Conservation (phyloP, 306 rosid species). For the Glycine soja region DNA sequence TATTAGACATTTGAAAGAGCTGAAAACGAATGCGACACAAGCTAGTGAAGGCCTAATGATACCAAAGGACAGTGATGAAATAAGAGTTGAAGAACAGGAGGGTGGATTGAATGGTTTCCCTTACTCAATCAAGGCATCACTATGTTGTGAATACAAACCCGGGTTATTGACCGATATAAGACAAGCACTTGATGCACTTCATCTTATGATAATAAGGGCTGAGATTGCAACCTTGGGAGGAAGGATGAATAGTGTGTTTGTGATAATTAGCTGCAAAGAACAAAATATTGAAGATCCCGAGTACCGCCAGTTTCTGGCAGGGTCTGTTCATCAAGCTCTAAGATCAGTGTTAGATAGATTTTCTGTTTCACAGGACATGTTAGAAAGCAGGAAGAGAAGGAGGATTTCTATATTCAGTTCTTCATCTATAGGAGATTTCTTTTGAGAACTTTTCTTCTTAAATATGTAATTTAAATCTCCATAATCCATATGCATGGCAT, state of each 20-base stretch:
- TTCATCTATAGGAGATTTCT: conserved; percentile 54
- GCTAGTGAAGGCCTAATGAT: conserved; percentile 61
- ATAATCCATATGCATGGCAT: too few species aligned
- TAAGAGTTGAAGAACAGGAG: conserved; percentile 69
- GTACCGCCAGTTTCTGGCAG: conserved; percentile 55
- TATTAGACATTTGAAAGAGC: conserved; percentile 58
- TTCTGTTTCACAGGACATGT: conserved; percentile 61
- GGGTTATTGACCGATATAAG: conserved; percentile 63
- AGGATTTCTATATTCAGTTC: conserved; percentile 63
- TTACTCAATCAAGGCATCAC: conserved; percentile 65
- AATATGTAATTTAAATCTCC: background rate
- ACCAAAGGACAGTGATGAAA: conserved; percentile 70
- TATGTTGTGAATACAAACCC: conserved; percentile 69
- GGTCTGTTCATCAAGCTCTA: conserved; percentile 67
- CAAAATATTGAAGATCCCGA: conserved; percentile 50
- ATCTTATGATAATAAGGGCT: conserved; percentile 65
- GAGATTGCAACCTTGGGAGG: conserved; percentile 72
- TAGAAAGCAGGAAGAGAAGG: conserved; percentile 58
- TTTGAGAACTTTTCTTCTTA: conserved; percentile 40
- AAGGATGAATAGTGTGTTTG: conserved; percentile 75
- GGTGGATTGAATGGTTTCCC: conserved; percentile 60
- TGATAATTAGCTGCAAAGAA: conserved; percentile 62
- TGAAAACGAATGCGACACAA: conserved; percentile 56
- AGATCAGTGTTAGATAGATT: conserved; percentile 66
- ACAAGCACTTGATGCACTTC: conserved; percentile 68